These are phyloP conservation scores for Yamadazyma diospyri DNA, from an alignment of 1,139 yeast species.

Conservation along the genomic window DNA sequence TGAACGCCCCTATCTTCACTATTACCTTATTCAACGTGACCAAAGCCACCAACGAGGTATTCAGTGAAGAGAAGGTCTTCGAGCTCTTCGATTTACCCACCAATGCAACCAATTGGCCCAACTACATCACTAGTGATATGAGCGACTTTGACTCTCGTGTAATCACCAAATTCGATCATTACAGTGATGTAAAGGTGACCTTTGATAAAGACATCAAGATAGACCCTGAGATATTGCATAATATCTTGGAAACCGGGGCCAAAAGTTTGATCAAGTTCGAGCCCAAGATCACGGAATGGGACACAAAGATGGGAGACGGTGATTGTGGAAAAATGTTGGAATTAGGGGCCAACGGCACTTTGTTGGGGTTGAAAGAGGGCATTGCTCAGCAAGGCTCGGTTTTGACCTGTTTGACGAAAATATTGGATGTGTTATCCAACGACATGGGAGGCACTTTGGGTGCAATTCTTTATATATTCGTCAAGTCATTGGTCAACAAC, in stretches of 20 bases:
- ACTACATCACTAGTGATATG: slow-evolving; percentile 25
- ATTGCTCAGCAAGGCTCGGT: slow-evolving; percentile 17
- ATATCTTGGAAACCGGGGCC: slow-evolving; percentile 32
- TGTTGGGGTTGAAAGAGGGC: slow-evolving; percentile 29
- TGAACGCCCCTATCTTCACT: slow-evolving; percentile 51
- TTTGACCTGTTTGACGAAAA: slow-evolving; percentile 32
- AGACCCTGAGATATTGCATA: slow-evolving; percentile 26
- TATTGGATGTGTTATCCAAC: slow-evolving; percentile 37
- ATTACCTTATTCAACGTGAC: slow-evolving; percentile 45
- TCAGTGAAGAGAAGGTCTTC: slow-evolving; percentile 32
- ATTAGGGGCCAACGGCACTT: slow-evolving; percentile 39
- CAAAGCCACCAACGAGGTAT: slow-evolving; percentile 23
- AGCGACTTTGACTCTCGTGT: slow-evolving; percentile 25
- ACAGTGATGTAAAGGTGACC: slow-evolving; percentile 25
- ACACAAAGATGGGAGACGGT: slow-evolving; percentile 51
- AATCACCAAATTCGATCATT: slow-evolving; percentile 31
- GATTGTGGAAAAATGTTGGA: slow-evolving; percentile 50
- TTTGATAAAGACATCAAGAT: slow-evolving; percentile 25
- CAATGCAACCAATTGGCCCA: slow-evolving; percentile 40
- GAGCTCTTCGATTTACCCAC: slow-evolving; percentile 35
- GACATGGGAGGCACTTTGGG: slow-evolving; percentile 58
- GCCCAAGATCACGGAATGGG: slow-evolving; percentile 48
- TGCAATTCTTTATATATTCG: slow-evolving; percentile 45
- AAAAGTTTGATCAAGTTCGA: slow-evolving; percentile 37
- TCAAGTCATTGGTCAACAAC: slow-evolving; percentile 39